Evolutionary conservation across 495 filamentous ascomycete genomes (phyloP), one percentile per base, ranked within the genome.

Genomic region (Zalerion maritima): DNA sequence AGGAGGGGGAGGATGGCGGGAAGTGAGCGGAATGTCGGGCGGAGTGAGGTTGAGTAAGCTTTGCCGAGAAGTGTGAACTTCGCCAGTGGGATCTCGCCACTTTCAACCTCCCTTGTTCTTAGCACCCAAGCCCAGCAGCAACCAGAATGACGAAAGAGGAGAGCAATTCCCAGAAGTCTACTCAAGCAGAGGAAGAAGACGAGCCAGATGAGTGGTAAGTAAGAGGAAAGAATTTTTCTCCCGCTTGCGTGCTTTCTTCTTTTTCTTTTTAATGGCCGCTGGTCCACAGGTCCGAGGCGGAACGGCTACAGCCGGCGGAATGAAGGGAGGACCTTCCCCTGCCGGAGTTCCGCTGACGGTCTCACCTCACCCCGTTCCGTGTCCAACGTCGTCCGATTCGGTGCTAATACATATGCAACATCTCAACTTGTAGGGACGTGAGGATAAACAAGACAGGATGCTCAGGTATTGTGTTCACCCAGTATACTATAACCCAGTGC

Each of bases 401-500:
- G n/a, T n/a, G n/a, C n/a, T n/a, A n/a, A n/a, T n/a, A n/a, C n/a
- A 24, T 17, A 17, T 29, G 24, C 28, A 13, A 14, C 14, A 32
- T 26, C 18, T 16, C 29, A 28, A 18, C 33, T 22, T 36, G 38
- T 42, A 65, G 61, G 61, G 84, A 97, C 60, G 87, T 94, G 69
- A 70, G 89, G 44, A 97, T 97, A 46, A 89, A 81, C 58, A 94
- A 84, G 55, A 96, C 89, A 4, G 89, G 89, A 17, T 97, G 89
- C 42, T 69, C 87, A 50, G 69, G 89, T 94, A 58, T 35, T n/a
- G 61, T 50, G 27, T 28, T 21, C 14, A 27, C 27, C 15, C 18
- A 22, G 27, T 16, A 33, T 14, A 16, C 12, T 25, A 34, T 14
- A 6, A 4, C 12, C 12, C 14, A 6, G 6, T 7, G n/a, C n/a